phyloP scores from a whole-genome alignment of 2,329 filamentous ascomycete genomes.

The Arachnomyces sp. region DNA sequence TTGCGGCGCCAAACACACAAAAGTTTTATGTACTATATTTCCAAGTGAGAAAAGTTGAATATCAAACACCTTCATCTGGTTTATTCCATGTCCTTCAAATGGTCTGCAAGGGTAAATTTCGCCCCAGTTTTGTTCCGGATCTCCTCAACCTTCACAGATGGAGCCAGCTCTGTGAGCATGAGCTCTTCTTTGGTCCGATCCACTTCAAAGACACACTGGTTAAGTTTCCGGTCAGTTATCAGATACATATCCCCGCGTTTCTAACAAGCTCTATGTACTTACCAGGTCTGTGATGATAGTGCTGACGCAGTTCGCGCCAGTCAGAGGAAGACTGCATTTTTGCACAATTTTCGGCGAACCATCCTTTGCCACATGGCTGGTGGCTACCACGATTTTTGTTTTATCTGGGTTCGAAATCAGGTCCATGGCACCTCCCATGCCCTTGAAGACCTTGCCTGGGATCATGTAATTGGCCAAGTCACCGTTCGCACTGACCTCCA shows the following conservation, averaged over 20 bases:
- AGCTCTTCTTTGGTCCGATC: conserved; percentile 56
- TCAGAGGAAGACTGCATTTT: conserved; percentile 57
- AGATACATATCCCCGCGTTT: neutral
- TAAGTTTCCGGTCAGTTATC: conserved; percentile 15
- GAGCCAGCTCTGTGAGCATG: no score
- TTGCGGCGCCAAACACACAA: no score
- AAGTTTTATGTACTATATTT: no score
- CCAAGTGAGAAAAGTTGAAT: no score
- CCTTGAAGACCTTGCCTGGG: conserved; percentile 76
- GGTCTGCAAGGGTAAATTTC: no score
- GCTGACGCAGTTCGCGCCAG: conserved; percentile 59
- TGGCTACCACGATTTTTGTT: conserved; percentile 66
- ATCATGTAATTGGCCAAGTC: conserved; percentile 89
- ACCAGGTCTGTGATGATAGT: conserved; percentile 68
- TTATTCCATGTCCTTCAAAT: no score
- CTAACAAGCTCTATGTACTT: conserved; percentile 33
- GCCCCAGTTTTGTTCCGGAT: no score
- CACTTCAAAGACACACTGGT: conserved; percentile 67
- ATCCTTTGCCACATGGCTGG: conserved; percentile 63
- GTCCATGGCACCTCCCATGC: conserved; percentile 76
- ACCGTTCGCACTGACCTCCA: conserved; percentile 70
- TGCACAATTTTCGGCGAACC: conserved; percentile 61
- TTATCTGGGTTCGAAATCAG: conserved; percentile 62
- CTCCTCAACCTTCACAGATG: no score
- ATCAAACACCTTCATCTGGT: no score